These are phyloP conservation scores for Nicotiana noctiflora DNA, from an alignment of 257 asterid species.

Conservation along the genomic window DNA sequence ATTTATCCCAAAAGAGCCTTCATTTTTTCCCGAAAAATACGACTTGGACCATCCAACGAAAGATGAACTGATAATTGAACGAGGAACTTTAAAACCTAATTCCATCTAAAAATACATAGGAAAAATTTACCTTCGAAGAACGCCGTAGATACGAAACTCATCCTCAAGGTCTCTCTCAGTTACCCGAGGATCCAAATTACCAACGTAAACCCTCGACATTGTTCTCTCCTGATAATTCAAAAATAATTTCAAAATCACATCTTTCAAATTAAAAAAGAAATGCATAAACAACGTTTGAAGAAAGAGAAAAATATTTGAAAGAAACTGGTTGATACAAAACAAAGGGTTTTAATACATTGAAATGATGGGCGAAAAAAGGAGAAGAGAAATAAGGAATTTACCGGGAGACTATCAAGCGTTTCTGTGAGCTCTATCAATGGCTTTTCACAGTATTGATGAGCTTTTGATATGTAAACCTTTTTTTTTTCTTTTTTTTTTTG, in stretches of 20 bases:
- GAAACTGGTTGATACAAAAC: background rate
- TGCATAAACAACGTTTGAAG: background rate
- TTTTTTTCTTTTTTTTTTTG: background rate
- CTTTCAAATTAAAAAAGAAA: background rate
- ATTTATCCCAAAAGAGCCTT: background rate
- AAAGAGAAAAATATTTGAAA: background rate
- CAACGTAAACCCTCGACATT: slow-evolving; percentile 44
- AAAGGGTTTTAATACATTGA: background rate
- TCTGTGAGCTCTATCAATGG: background rate
- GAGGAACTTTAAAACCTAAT: background rate
- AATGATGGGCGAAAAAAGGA: background rate
- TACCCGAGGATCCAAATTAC: slow-evolving; percentile 39
- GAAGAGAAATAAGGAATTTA: background rate
- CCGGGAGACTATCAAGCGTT: background rate
- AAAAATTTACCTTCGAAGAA: slow-evolving; percentile 27
- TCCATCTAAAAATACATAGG: background rate
- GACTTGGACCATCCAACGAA: background rate
- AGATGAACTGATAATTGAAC: background rate
- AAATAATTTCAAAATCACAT: background rate
- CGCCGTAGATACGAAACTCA: slow-evolving; percentile 37
- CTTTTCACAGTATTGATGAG: background rate
- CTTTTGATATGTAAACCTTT: background rate
- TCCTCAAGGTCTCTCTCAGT: slow-evolving; percentile 45
- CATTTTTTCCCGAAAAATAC: background rate
- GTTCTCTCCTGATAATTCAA: background rate